Evolutionary conservation across 805 yeast genomes (phyloP).

Genomic region (Maudiozyma barnettii): DNA sequence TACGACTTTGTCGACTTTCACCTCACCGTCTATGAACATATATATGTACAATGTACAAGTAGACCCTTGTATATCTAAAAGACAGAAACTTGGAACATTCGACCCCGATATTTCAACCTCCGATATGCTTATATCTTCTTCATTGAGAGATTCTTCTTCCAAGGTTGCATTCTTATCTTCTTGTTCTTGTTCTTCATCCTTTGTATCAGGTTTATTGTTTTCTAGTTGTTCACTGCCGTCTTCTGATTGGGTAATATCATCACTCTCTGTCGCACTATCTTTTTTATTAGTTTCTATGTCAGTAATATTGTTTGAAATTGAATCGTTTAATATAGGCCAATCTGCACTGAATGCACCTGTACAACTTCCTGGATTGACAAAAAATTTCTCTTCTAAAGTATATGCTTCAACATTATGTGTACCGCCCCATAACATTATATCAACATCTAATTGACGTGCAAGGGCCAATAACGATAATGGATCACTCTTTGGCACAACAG

Average conservation of each 20-base stretch:
- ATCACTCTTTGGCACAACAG: constrained; percentile 75
- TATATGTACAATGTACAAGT: constrained; percentile 78
- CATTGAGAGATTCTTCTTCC: constrained; percentile 7
- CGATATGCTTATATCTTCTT: constrained; percentile 15
- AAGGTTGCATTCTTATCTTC: constrained; percentile 1
- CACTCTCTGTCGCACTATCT: neutral
- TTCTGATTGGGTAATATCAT: neutral
- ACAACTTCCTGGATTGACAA: constrained; percentile 94
- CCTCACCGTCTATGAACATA: constrained; percentile 69
- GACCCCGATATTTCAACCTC: constrained; percentile 26
- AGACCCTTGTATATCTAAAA: constrained; percentile 74
- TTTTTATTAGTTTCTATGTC: neutral
- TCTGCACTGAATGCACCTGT: constrained; percentile 80
- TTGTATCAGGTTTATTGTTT: too few species aligned
- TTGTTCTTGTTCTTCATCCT: constrained; percentile 2
- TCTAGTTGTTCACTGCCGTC: constrained; percentile 1
- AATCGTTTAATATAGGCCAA: constrained; percentile 37
- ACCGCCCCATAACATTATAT: constrained; percentile 86
- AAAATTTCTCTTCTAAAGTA: constrained; percentile 83
- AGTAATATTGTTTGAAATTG: neutral
- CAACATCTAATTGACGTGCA: constrained; percentile 89
- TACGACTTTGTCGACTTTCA: constrained; percentile 81
- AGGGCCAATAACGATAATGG: constrained; percentile 72
- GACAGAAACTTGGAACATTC: constrained; percentile 75
- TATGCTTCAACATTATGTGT: constrained; percentile 90